phyloP scores from a whole-genome alignment of 2,329 filamentous ascomycete genomes.

The Shiraia sp. region DNA sequence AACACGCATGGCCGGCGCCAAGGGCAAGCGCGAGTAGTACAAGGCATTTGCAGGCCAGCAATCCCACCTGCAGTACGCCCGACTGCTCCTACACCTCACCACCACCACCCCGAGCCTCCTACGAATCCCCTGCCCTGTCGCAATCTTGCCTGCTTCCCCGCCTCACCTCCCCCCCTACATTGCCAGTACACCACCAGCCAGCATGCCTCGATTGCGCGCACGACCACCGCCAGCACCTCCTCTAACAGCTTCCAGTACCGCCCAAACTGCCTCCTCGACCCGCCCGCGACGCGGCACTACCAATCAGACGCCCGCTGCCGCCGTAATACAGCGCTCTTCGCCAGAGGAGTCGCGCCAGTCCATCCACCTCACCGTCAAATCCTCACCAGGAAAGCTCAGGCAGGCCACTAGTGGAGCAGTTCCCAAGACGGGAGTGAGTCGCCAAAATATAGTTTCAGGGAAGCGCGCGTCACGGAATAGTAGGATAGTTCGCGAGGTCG shows the following conservation, averaged over 20 bases:
- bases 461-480: slow-evolving; percentile 45
- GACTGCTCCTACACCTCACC: slow-evolving; percentile 20
- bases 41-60: slow-evolving; percentile 13
- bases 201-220: slow-evolving; percentile 44
- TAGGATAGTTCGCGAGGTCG: slow-evolving; percentile 45
- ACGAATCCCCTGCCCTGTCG: slow-evolving; percentile 20
- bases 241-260: slow-evolving; percentile 40
- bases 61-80: slow-evolving; percentile 9
- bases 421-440: slow-evolving; percentile 36
- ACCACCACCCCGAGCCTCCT: slow-evolving; percentile 21
- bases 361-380: slow-evolving; percentile 55
- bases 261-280: slow-evolving; percentile 42
- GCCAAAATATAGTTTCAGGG: slow-evolving; percentile 42
- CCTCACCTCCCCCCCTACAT: slow-evolving; percentile 6
- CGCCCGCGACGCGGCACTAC: slow-evolving; percentile 43
- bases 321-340: slow-evolving; percentile 45
- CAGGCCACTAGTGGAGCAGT: slow-evolving; percentile 48
- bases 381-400: slow-evolving; percentile 53
- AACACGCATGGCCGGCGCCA: slow-evolving; percentile 26
- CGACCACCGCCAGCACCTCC: slow-evolving; percentile 33
- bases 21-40: slow-evolving; percentile 27
- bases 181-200: slow-evolving; percentile 15
- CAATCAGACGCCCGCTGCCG: slow-evolving; percentile 38
- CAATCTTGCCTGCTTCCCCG: slow-evolving; percentile 8
- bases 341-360: slow-evolving; percentile 50